These are phyloP conservation scores for Colletotrichum echinochloae DNA, from an alignment of 2,329 filamentous ascomycete genomes.

Conservation along the genomic window DNA sequence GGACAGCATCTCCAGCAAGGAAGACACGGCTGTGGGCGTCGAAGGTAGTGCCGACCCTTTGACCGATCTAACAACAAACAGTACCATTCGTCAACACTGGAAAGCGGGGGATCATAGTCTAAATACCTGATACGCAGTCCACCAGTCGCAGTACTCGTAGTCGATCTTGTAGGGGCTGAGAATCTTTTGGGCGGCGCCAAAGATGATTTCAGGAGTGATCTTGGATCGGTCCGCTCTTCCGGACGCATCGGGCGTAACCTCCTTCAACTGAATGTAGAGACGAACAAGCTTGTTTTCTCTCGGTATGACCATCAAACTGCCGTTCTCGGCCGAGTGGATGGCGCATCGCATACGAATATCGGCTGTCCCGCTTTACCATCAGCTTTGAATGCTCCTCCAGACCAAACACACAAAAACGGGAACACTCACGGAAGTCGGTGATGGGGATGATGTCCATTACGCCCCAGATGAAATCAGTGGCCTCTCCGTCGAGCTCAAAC, in stretches of 20 bases:
- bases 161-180: constrained; percentile 74
- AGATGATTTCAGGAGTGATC: constrained; percentile 72
- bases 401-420: rapidly evolving
- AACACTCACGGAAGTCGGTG: constrained; percentile 59
- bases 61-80: constrained; percentile 70
- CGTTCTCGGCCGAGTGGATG: constrained; percentile 66
- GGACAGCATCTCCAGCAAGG: constrained; percentile 75
- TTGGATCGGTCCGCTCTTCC: constrained; percentile 67
- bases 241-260: constrained; percentile 55
- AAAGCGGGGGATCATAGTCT: constrained; percentile 47
- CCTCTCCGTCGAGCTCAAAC: constrained; percentile 67
- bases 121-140: constrained; percentile 71
- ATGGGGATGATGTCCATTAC: constrained; percentile 54
- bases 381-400: background rate
- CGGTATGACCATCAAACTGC: constrained; percentile 74
- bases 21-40: constrained; percentile 71
- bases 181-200: constrained; percentile 71
- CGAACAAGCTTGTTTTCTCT: constrained; percentile 72
- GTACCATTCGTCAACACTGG: background rate
- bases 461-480: constrained; percentile 62
- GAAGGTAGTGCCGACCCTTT: constrained; percentile 71
- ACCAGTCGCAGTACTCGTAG: constrained; percentile 74
- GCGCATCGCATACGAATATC: constrained; percentile 70
- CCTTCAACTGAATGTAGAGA: constrained; percentile 73
- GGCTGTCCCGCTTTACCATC: background rate